A percentile compares a stretch with the other conserved stretches of the same genome.
These are phyloP conservation scores for Monosporozyma aerobia DNA, from an alignment of 805 yeast species.

Conservation along the genomic window DNA sequence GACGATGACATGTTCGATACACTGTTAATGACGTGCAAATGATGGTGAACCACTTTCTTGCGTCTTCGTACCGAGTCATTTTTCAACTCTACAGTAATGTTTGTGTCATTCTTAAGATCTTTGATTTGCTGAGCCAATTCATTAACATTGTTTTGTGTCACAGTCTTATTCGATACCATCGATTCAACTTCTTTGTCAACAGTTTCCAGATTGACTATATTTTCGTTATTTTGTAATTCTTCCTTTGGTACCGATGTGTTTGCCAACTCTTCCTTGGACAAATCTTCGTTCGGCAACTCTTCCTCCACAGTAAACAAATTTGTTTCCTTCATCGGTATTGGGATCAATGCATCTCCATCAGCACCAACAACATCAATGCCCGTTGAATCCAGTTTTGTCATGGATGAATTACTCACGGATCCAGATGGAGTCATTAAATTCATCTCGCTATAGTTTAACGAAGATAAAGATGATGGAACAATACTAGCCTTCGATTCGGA, in stretches of 20 bases:
- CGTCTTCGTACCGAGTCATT: not conserved
- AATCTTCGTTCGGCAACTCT: not conserved
- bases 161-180: not conserved
- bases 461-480: not conserved
- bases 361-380: not conserved
- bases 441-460: not conserved
- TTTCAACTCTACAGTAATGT: not conserved
- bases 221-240: too few relatives aligned
- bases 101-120: not conserved
- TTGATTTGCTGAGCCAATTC: not conserved
- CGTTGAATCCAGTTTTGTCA: not conserved
- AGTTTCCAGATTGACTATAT: too few relatives aligned
- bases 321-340: not conserved
- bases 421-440: not conserved
- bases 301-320: slow-evolving; percentile 6
- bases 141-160: not conserved
- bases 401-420: not conserved
- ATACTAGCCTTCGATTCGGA: not conserved
- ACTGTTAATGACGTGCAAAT: slow-evolving; percentile 7
- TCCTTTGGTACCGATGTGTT: too few relatives aligned
- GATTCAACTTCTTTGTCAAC: not conserved
- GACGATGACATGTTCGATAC: not conserved
- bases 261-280: not conserved
- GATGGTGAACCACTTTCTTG: slow-evolving; percentile 7
- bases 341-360: not conserved